Conservation (phyloP, 2,329 filamentous ascomycete species). For the Pseudomassariella vexata region DNA sequence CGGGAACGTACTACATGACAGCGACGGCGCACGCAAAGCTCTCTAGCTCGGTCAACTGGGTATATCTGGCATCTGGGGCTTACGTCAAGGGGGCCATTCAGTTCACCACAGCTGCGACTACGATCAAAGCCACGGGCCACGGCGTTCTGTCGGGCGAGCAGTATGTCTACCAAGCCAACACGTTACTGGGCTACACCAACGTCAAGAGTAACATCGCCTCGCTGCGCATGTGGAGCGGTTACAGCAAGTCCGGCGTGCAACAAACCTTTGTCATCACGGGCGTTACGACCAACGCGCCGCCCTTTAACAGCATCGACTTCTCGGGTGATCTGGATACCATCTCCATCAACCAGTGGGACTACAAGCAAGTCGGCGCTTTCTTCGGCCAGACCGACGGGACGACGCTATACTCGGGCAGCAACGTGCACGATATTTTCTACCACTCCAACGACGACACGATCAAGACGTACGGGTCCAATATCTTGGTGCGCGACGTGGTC, state of each 20-base stretch:
- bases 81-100: slow-evolving; percentile 32
- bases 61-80: slow-evolving; percentile 24
- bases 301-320: slow-evolving; percentile 31
- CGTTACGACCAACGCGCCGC: slow-evolving; percentile 24
- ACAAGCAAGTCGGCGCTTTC: slow-evolving; percentile 32
- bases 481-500: slow-evolving; percentile 14
- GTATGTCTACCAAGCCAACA: slow-evolving; percentile 31
- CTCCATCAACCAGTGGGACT: slow-evolving; percentile 22
- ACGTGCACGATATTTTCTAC: slow-evolving; percentile 26
- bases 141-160: slow-evolving; percentile 31
- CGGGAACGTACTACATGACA: slow-evolving; percentile 25
- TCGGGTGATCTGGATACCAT: slow-evolving; percentile 10
- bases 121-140: slow-evolving; percentile 24
- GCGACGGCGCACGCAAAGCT: slow-evolving; percentile 9
- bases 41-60: slow-evolving; percentile 20
- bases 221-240: slow-evolving; percentile 24
- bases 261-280: slow-evolving; percentile 21
- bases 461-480: slow-evolving; percentile 28
- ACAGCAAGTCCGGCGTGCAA: slow-evolving; percentile 10
- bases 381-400: slow-evolving; percentile 30
- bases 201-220: slow-evolving; percentile 20
- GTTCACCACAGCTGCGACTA: slow-evolving; percentile 17
- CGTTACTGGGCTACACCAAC: slow-evolving; percentile 19
- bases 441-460: slow-evolving; percentile 29
- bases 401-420: slow-evolving; percentile 24